Percentiles rank a stretch among this genome's conserved stretches.
Evolutionary conservation across 2,329 filamentous ascomycete genomes (phyloP).

Genomic region (Paecilomyces dactylethromorphus): DNA sequence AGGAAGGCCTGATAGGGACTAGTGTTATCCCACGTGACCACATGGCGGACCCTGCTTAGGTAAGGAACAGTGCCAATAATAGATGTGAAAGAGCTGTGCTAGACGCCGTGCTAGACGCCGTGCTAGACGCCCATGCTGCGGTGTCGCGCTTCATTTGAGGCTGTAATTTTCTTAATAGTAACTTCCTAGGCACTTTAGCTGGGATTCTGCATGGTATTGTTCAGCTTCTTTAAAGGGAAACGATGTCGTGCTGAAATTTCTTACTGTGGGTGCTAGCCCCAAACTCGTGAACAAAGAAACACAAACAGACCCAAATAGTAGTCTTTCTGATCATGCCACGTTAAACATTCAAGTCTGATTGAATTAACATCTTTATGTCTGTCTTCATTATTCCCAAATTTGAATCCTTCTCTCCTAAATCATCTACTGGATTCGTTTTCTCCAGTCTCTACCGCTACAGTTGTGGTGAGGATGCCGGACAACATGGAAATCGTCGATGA

Average conservation of each 20-base stretch:
- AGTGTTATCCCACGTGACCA: conserved; percentile 12
- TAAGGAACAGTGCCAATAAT: background rate
- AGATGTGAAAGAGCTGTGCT: too few species aligned
- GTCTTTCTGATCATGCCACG: background rate
- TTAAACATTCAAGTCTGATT: background rate
- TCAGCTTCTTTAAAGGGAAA: too few species aligned
- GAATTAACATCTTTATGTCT: background rate
- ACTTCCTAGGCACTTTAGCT: too few species aligned
- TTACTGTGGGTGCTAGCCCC: too few species aligned
- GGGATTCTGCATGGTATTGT: too few species aligned
- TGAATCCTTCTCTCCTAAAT: background rate
- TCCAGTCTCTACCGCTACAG: background rate
- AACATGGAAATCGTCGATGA: conserved; percentile 22
- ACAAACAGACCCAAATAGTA: too few species aligned
- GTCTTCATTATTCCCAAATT: background rate
- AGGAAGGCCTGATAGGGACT: conserved; percentile 10
- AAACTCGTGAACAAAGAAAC: too few species aligned
- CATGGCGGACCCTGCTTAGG: background rate
- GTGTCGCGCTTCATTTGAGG: too few species aligned
- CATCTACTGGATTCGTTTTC: background rate
- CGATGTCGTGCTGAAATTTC: too few species aligned
- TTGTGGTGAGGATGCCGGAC: background rate
- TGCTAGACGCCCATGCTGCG: too few species aligned
- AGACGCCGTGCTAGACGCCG: too few species aligned
- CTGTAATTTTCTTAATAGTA: too few species aligned